Base-by-base conservation (phyloP, 2,329 filamentous ascomycete genomes). In the Purpureocillium lavendulum region DNA sequence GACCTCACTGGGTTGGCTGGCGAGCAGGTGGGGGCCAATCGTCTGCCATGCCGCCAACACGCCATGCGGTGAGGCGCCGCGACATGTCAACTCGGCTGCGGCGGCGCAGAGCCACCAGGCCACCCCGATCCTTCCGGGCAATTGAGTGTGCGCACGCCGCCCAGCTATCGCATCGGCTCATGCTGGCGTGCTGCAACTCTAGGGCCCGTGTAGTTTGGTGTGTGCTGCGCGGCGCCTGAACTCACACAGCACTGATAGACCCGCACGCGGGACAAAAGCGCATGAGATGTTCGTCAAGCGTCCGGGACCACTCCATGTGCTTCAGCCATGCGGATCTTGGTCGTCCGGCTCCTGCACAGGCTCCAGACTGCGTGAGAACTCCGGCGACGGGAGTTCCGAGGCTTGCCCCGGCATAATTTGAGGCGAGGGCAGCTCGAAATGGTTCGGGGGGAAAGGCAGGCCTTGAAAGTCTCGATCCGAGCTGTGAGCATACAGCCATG, bases 371-470 rank as follows among this genome's bases (percentile, higher is more conserved):
- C 41, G 44, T n/a, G 39, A 38, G 35, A 21, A 16, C 21, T 40
- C 36, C 10, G 21, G 21, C 21, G 44, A 42, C 12, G 30, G 37
- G 11, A 40, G 31, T 28, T 33, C 41, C 11, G n/a, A 24, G 8
- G 39, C 36, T 18, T 51, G 49, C 8, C 51, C 53, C 33, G 65
- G 55, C 24, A 54, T 52, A n/a, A 71, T 62, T 39, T 70, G 61
- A 12, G 67, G 67, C 30, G 69, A 69, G 5, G 67, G 65, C 9
- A 72, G 51, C 50, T 72, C 68, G 40, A 69, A 61, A 35, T 62
- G 65, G 47, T 66, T 63, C 6, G 59, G 57, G 4, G 68, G 67
- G 39, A 70, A 69, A 1, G 67, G 58, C 18, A 69, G 60, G 7
- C 64, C 65, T 17, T 63, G 57, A 40, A 70, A 70, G 38, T 69